Evolutionary conservation across 129 eudicot genomes (phyloP).

Genomic region (Lactuca saligna): DNA sequence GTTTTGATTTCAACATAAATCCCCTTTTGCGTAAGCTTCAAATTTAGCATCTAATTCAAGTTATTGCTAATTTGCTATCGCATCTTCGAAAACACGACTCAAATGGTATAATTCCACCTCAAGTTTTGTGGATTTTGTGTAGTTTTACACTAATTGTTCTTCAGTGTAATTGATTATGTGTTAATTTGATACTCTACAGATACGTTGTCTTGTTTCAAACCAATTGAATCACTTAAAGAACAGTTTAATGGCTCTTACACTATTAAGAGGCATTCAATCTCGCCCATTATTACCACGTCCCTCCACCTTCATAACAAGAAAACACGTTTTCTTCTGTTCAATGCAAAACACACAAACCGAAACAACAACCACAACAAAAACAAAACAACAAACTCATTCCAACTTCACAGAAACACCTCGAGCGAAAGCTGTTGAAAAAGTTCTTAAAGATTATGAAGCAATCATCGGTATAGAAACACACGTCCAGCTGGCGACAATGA

Average conservation of each 20-base stretch:
- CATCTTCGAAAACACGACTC: not conserved
- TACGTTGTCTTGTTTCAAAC: conserved; percentile 4
- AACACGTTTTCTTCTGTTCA: conserved; percentile 47
- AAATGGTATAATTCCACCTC: not conserved
- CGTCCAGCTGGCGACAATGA: conserved; percentile 76
- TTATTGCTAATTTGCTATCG: not conserved
- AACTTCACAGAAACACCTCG: conserved; percentile 48
- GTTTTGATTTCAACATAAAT: not conserved
- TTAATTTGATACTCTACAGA: conserved; percentile 29
- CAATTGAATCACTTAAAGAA: conserved; percentile 1
- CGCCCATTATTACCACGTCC: conserved; percentile 56
- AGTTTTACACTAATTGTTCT: not conserved
- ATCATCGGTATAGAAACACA: conserved; percentile 95
- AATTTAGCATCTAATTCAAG: not conserved
- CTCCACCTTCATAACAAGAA: conserved; percentile 45
- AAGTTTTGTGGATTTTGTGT: not conserved
- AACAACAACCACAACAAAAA: conserved; percentile 49
- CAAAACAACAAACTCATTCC: conserved; percentile 51
- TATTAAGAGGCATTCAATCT: conserved; percentile 62
- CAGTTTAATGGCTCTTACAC: conserved; percentile 54
- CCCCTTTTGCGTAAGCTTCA: conserved; percentile 1
- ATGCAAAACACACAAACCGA: conserved; percentile 52
- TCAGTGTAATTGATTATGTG: conserved; percentile 3
- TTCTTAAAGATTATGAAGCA: conserved; percentile 66
- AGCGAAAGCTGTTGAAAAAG: conserved; percentile 43